phyloP scores from a whole-genome alignment of 345 rosid genomes.

The Eucalyptus leucophloia region DNA sequence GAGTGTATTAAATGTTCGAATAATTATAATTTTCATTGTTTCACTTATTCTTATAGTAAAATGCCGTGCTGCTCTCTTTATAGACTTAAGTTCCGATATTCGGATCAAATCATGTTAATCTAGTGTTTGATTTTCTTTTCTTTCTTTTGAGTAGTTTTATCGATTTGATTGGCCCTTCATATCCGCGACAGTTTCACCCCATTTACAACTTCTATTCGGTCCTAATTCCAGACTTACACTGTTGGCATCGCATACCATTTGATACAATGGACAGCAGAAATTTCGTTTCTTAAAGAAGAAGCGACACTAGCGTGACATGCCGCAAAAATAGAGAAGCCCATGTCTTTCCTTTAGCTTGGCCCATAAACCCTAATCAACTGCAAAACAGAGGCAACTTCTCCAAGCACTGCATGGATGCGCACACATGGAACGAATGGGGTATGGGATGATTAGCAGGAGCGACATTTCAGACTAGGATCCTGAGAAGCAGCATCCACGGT shows the following conservation, averaged over 20 bases:
- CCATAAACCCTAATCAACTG: background rate
- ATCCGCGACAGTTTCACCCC: background rate
- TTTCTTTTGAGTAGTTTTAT: background rate
- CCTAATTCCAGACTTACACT: too few species aligned
- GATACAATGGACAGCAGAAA: background rate
- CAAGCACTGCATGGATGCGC: background rate
- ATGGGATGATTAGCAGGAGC: too few species aligned
- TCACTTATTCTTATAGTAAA: too few species aligned
- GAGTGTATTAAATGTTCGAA: too few species aligned
- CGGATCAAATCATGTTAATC: background rate
- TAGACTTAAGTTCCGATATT: rapidly evolving
- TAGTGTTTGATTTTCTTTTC: too few species aligned
- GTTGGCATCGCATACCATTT: background rate
- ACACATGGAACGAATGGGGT: too few species aligned
- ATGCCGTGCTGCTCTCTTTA: rapidly evolving
- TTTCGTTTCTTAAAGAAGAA: background rate
- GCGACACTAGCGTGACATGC: background rate
- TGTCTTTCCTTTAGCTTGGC: background rate
- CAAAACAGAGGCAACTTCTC: background rate
- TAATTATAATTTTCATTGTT: rapidly evolving
- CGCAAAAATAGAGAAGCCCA: background rate
- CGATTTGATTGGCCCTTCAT: background rate
- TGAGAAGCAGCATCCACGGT: too few species aligned
- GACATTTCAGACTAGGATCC: too few species aligned
- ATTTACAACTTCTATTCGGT: background rate